Base-by-base conservation (phyloP, 768 basidiomycete genomes). In the Tricholoma flavovirens region DNA sequence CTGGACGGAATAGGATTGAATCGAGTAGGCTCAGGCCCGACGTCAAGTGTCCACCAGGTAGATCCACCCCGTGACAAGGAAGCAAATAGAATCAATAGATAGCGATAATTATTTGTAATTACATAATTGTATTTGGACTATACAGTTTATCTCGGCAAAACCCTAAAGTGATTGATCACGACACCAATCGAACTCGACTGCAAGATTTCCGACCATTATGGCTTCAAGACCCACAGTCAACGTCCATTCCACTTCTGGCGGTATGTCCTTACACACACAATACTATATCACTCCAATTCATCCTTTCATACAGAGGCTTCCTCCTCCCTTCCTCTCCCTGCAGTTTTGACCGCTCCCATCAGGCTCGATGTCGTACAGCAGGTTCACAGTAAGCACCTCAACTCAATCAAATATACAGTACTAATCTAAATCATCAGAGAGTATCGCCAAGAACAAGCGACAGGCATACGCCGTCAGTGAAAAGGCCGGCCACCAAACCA, bases 401-500 rank as follows among this genome's bases (percentile, higher is more conserved):
- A 19, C 26, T 5, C 0, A 12, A 10, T 14, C 9, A 30, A 24
- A 29, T 33, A 10, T 11, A 42, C 29, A 17, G 58, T 12, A 33
- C 64, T 63, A 54, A 64, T 42, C n/a, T 53, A 38, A 57, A 11
- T 57, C 1, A 35, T 11, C 73, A 97, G 94, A 96, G 86, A 93
- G 90, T 78, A 86, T 98, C 69, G 91, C 92, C 56, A 97, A 97
- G 87, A 97, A 98, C 86, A 90, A 83, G 77, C 86, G 95, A 68
- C 96, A 98, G 80, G 86, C 96, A 24, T 98, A 98, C 76, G 79
- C 95, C 66, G 97, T 98, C 70, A 90, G 86, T 74, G 88, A 90
- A 76, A 97, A 98, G 78, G 97, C 97, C 57, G 97, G 97, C 66
- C 93, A 98, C 81, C 96, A 99, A 77, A 98, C 97, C 64, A 90